Conservation (phyloP, 129 eudicot genomes). For the Deinandra increscens region DNA sequence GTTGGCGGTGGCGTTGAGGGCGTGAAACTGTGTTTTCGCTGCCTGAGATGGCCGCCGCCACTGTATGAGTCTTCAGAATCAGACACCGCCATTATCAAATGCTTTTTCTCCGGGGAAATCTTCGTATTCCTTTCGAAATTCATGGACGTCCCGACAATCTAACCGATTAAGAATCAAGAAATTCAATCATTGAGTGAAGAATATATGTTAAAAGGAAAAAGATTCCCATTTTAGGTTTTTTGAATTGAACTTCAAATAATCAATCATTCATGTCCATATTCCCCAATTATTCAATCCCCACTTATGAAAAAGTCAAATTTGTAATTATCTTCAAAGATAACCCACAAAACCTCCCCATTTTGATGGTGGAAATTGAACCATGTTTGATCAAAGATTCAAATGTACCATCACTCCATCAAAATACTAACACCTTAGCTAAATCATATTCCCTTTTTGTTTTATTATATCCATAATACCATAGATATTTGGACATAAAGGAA, state of each 20-base stretch:
- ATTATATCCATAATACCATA: too few relatives aligned
- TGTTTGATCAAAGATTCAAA: conserved; percentile 9
- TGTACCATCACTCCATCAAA: too few relatives aligned
- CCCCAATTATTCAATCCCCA: conserved; percentile 21
- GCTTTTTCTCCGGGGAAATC: conserved; percentile 46
- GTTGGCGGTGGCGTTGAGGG: conserved; percentile 93
- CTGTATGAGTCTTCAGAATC: conserved; percentile 75
- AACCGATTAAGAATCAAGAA: background rate
- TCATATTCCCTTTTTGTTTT: too few relatives aligned
- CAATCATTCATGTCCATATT: conserved; percentile 33
- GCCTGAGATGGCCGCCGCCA: conserved; percentile 46
- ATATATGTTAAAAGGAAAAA: conserved; percentile 4
- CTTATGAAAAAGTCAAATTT: conserved; percentile 36
- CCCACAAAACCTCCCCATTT: conserved; percentile 14
- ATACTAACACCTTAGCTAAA: too few relatives aligned
- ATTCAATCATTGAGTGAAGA: background rate
- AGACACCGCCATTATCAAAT: conserved; percentile 29
- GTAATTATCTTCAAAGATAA: conserved; percentile 17
- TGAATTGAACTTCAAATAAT: conserved; percentile 21
- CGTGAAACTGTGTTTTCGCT: conserved; percentile 43
- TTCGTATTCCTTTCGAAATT: conserved; percentile 48
- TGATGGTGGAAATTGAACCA: conserved; percentile 18
- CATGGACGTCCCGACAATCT: conserved; percentile 78
- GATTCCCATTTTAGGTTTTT: conserved; percentile 20
- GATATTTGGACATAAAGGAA: too few relatives aligned